phyloP scores from a whole-genome alignment of 495 filamentous ascomycete species.

The Penicillium ochrochloron region DNA sequence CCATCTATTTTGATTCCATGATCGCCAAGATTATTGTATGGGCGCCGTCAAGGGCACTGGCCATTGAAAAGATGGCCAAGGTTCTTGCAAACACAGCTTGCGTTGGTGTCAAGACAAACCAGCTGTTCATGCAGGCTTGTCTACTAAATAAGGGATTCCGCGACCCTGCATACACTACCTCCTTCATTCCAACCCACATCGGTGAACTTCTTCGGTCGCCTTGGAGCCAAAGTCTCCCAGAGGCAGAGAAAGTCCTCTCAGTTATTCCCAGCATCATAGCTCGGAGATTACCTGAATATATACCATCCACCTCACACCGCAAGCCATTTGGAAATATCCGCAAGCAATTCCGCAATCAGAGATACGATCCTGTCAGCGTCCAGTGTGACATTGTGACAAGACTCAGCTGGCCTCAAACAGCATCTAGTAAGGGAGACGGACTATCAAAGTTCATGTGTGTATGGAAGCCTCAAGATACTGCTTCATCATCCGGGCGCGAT shows the following conservation, averaged over 20 bases:
- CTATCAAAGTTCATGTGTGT: constrained; percentile 22
- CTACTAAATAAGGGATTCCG: constrained; percentile 74
- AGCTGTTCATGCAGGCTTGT: constrained; percentile 81
- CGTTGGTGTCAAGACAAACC: constrained; percentile 82
- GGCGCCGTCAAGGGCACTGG: constrained; percentile 68
- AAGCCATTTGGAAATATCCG: constrained; percentile 27
- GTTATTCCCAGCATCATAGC: constrained; percentile 19
- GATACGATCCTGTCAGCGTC: constrained; percentile 22
- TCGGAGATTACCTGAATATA: constrained; percentile 12
- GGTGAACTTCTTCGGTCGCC: constrained; percentile 59
- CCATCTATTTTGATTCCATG: constrained; percentile 90
- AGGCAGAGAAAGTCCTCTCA: constrained; percentile 7
- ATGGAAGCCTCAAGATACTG: constrained; percentile 15
- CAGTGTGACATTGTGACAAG: constrained; percentile 27
- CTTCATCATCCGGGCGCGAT: neutral
- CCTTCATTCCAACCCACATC: constrained; percentile 79
- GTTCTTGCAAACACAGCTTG: constrained; percentile 82
- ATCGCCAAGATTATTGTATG: constrained; percentile 90
- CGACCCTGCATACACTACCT: constrained; percentile 81
- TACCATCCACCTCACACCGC: neutral
- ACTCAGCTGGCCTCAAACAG: constrained; percentile 14
- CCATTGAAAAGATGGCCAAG: constrained; percentile 73
- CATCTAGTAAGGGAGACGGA: neutral
- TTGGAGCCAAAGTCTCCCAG: neutral
- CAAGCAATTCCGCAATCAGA: constrained; percentile 32